Evolutionary conservation across 176 grass and related monocot genomes (phyloP), one percentile per base, ranked within the genome.

Genomic region (Guadua angustifolia): DNA sequence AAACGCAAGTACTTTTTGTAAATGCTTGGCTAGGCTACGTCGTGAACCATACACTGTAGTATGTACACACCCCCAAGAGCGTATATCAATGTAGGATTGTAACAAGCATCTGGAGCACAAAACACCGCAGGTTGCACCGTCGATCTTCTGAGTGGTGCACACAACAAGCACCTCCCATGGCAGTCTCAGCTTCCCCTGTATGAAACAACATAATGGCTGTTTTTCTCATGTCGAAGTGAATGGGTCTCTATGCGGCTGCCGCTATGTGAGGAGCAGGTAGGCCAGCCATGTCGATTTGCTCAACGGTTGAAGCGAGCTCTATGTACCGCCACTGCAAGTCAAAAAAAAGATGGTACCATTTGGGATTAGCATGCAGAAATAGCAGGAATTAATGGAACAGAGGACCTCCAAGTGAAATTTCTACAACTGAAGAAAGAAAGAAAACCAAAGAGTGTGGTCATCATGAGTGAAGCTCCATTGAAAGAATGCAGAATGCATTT

Each of bases 231-330:
- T 8, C 17, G 13, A 63, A 69, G 63, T 18, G 11, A 72, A 69
- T 63, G 26, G 26, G 11, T 18, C 55, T 14, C 49, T 2, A 59
- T 53, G 90, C 75, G 2, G 92, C 92, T 49, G 92, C 92, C 36
- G 92, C 92, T 44, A 94, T 92, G 59, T 92, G 90, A 88, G 90
- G 92, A 71, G 89, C 89, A 12, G 90, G 89, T 67, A 92, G 43
- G 5, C 93, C 93, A 29, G 93, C 87, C 45, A 94, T 67, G 14
- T 94, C 93, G 22, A 94, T 79, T 80, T 94, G 93, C 16, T n/a
- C n/a, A n/a, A n/a, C n/a, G n/a, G n/a, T n/a, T n/a, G n/a, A n/a
- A n/a, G n/a, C n/a, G n/a, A n/a, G n/a, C n/a, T n/a, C n/a, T n/a
- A n/a, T n/a, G n/a, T n/a, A n/a, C 24, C 93, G 80, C 93, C 93